Conservation (phyloP, 306 rosid genomes). For the Sindora glabra region DNA sequence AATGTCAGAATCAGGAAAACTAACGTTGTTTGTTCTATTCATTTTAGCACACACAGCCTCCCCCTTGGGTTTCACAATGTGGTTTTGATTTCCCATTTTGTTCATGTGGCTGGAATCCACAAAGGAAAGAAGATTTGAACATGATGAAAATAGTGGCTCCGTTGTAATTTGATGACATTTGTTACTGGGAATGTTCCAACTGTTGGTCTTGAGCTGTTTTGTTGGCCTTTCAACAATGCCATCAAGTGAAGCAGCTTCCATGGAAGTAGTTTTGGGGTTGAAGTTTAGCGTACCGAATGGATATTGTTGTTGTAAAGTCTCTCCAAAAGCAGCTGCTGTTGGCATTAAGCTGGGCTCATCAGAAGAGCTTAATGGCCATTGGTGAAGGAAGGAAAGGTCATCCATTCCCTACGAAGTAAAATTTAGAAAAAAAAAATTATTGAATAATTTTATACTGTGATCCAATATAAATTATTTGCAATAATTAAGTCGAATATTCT, state of each 20-base stretch:
- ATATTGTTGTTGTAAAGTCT: conserved; percentile 44
- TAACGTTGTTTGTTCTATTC: conserved; percentile 10
- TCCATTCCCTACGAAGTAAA: conserved; percentile 48
- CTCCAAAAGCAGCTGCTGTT: conserved; percentile 46
- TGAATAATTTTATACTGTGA: background rate
- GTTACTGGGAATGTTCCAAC: conserved; percentile 41
- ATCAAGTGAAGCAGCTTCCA: conserved; percentile 23
- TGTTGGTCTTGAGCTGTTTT: conserved; percentile 43
- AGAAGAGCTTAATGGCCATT: conserved; percentile 52
- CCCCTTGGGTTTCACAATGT: conserved; percentile 51
- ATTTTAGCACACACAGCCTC: conserved; percentile 35
- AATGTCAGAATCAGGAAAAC: conserved; percentile 40
- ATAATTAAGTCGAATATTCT: background rate
- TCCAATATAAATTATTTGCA: background rate
- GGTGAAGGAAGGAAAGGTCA: conserved; percentile 49
- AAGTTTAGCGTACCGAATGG: conserved; percentile 32
- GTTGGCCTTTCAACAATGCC: conserved; percentile 29
- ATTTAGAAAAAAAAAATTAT: background rate
- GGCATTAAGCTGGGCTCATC: conserved; percentile 43
- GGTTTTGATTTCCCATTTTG: too few species aligned
- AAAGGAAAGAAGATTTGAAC: conserved; percentile 46
- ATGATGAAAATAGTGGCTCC: conserved; percentile 32
- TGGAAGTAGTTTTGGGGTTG: conserved; percentile 30
- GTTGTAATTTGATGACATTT: conserved; percentile 21
- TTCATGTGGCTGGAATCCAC: conserved; percentile 29